Base-by-base conservation (phyloP, 208 protist genomes). In the Trypanosoma platydactyli region DNA sequence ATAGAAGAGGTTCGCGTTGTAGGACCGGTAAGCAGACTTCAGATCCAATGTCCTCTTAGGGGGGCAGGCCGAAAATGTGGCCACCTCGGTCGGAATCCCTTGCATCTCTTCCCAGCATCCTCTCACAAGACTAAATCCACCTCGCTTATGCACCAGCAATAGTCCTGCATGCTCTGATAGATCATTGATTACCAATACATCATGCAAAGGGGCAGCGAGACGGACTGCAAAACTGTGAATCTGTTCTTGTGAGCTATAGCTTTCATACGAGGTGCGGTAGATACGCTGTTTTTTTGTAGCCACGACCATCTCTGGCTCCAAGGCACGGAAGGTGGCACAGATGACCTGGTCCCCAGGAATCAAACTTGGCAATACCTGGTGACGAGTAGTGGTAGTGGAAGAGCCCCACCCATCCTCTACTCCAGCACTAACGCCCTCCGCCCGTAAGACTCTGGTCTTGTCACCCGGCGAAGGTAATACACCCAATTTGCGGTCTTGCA, bases 171-270 rank as follows among this genome's bases (percentile, higher is more conserved):
- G 82, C 74, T 92, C 85, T 11, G 90, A 89, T 18, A 93, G 73
- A 62, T 95, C 90, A 66, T 95, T 95, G 62, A 95, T 84, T 1
- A 95, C 72, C 45, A 77, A 66, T 16, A 92, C 53, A 72, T 89
- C 80, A 58, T 91, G 85, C 51, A 95, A 62, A 30, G 83, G 83
- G 12, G 74, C 77, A 1, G 79, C 51, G 22, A 92, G 72, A 56
- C 70, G 76, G 69, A 88, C 73, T 7, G 76, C 25, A 63, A 91
- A 92, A 66, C 67, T 82, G 65, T 92, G 71, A 49, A 88, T 62
- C n/a, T 81, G 55, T 52, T 59, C 58, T 71, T 88, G 87, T 3
- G 69, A 46, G 57, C 73, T 83, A 76, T 88, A 94, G 64, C 61
- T 89, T 54, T 93, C 87, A 71, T 94, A 95, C 22, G 82, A 90